A percentile compares a stretch with the other conserved stretches of the same genome.
Conservation (phyloP, 73 alveolate species). For the Paramecium caudatum region DNA sequence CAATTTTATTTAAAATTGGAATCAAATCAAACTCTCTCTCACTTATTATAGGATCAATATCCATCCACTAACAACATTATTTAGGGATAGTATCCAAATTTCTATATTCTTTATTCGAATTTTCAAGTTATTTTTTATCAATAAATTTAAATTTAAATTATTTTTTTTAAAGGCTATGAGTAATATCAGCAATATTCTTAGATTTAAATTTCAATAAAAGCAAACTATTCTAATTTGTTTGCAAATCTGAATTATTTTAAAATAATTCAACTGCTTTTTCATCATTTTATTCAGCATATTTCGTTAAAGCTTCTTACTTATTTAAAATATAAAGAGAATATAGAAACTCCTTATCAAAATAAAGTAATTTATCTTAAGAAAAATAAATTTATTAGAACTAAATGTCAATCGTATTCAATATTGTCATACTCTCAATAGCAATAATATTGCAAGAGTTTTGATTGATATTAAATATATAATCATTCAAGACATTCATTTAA, state of each 20-base stretch:
- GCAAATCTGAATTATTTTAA: not conserved
- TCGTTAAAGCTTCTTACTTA: not conserved
- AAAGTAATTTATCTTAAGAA: not conserved
- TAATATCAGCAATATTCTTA: not conserved
- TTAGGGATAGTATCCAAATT: not conserved
- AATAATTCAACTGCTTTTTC: constrained; percentile 36
- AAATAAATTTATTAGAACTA: not conserved
- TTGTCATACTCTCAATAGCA: constrained; percentile 2
- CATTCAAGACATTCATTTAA: not conserved
- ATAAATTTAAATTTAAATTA: constrained; percentile 21
- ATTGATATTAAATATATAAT: constrained; percentile 1
- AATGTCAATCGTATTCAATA: not conserved
- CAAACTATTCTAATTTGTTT: constrained; percentile 31
- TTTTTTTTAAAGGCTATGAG: not conserved
- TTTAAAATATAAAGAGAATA: not conserved
- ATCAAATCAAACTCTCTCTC: not conserved
- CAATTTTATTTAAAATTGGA: not conserved
- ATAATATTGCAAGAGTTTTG: not conserved
- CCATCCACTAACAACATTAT: not conserved
- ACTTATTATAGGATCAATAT: not conserved
- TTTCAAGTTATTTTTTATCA: not conserved
- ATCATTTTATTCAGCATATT: not conserved
- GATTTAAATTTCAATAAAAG: constrained; percentile 9
- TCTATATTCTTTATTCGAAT: no score
- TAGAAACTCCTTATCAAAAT: not conserved